Conservation (phyloP, 2,329 filamentous ascomycete genomes). For the Phaeosphaeriaceae sp. region DNA sequence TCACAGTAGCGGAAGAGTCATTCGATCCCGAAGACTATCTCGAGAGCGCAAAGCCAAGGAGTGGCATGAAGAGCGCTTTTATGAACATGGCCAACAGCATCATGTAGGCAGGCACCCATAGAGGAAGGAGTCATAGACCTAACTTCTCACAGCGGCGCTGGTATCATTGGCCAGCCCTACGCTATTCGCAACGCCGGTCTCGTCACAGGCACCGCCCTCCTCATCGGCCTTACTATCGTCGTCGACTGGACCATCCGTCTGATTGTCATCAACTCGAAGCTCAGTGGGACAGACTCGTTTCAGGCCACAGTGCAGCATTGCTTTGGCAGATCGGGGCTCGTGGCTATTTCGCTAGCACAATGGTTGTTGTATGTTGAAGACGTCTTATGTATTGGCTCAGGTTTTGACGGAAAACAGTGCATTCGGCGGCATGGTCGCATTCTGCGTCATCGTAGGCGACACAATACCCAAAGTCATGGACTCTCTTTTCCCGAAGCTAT, state of each 20-base stretch:
- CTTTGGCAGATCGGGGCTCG: conserved; percentile 85
- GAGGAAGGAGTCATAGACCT: conserved; percentile 8
- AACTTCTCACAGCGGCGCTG: conserved; percentile 59
- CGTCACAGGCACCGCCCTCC: conserved; percentile 77
- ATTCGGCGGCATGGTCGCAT: conserved; percentile 98
- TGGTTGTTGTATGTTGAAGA: conserved; percentile 76
- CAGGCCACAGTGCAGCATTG: conserved; percentile 96
- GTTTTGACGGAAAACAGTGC: conserved; percentile 60
- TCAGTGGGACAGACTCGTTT: conserved; percentile 92
- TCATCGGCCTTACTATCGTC: conserved; percentile 79
- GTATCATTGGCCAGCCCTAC: conserved; percentile 85
- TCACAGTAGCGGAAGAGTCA: conserved; percentile 70
- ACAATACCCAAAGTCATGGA: conserved; percentile 89
- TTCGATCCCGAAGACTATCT: conserved; percentile 66
- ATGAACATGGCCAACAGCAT: conserved; percentile 99
- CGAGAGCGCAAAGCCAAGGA: conserved; percentile 77
- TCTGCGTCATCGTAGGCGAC: conserved; percentile 96
- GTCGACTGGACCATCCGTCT: conserved; percentile 98
- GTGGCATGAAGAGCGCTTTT: conserved; percentile 84
- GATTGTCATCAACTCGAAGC: conserved; percentile 96
- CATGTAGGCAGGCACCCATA: conserved; percentile 61
- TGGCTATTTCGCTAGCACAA: conserved; percentile 91
- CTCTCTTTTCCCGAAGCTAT: conserved; percentile 80
- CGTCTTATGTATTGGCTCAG: neutral
- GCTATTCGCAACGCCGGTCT: conserved; percentile 94